Percentiles rank a stretch among this genome's conserved stretches.
These are phyloP conservation scores for Waltiozyma sp. DNA, from an alignment of 1,139 yeast species.

Conservation along the genomic window DNA sequence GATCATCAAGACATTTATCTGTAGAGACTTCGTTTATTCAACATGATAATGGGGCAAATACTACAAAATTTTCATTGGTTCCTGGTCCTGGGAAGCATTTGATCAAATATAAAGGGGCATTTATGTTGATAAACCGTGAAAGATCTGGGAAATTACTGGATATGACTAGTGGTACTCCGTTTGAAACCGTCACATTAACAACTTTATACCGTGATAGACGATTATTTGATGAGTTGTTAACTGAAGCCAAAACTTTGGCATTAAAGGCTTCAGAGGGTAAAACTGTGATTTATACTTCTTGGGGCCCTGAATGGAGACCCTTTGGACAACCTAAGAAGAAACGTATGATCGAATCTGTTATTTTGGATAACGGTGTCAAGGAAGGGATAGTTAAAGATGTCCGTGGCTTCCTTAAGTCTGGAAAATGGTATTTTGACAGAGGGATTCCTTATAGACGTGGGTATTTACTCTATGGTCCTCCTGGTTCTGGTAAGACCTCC, in stretches of 20 bases:
- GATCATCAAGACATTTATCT: slow-evolving; percentile 74
- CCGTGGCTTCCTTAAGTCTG: slow-evolving; percentile 63
- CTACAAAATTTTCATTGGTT: slow-evolving; percentile 82
- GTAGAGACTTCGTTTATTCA: slow-evolving; percentile 83
- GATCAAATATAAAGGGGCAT: slow-evolving; percentile 77
- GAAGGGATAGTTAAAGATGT: slow-evolving; percentile 62
- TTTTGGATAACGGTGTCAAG: slow-evolving; percentile 66
- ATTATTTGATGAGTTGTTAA: slow-evolving; percentile 59
- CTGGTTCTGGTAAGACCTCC: slow-evolving; percentile 95
- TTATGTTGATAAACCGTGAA: slow-evolving; percentile 80
- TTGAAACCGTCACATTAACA: slow-evolving; percentile 88
- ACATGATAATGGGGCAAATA: slow-evolving; percentile 87
- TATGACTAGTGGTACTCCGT: slow-evolving; percentile 85
- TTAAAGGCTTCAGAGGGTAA: slow-evolving; percentile 81
- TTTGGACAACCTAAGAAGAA: slow-evolving; percentile 94
- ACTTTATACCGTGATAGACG: slow-evolving; percentile 75
- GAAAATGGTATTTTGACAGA: slow-evolving; percentile 87
- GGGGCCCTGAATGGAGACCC: slow-evolving; percentile 99
- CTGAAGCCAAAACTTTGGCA: slow-evolving; percentile 80
- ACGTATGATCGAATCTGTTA: slow-evolving; percentile 75
- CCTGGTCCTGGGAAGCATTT: slow-evolving; percentile 97
- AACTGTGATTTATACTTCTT: slow-evolving; percentile 85
- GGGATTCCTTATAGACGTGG: slow-evolving; percentile 98
- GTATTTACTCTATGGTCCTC: slow-evolving; percentile 89
- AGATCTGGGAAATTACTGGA: slow-evolving; percentile 84